A percentile compares a stretch with the other conserved stretches of the same genome.
phyloP scores from a whole-genome alignment of 2,329 filamentous ascomycete genomes.

The Moelleriella libera region DNA sequence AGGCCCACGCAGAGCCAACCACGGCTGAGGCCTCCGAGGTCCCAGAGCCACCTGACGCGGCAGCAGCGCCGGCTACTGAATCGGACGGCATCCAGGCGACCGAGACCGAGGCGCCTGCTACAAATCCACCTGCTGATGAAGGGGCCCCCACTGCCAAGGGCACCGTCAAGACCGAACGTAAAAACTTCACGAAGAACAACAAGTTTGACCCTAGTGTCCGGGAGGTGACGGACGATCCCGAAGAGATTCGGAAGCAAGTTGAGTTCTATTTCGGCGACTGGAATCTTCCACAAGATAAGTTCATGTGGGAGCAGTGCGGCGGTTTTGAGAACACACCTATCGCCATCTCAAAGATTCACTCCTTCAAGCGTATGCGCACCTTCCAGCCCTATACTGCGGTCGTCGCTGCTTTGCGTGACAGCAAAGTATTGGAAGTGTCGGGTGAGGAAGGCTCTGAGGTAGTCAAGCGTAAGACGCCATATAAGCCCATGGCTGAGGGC shows the following conservation, averaged over 20 bases:
- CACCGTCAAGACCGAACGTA: slow-evolving; percentile 22
- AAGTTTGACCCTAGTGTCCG: slow-evolving; percentile 58
- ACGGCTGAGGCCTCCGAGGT: slow-evolving; percentile 3
- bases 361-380: slow-evolving; percentile 89
- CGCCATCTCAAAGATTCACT: slow-evolving; percentile 60
- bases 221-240: slow-evolving; percentile 61
- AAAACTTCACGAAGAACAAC: slow-evolving; percentile 38
- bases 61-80: neutral
- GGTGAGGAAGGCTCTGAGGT: slow-evolving; percentile 60
- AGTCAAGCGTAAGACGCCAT: slow-evolving; percentile 64
- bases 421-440: slow-evolving; percentile 55
- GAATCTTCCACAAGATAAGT: slow-evolving; percentile 81
- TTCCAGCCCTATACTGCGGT: slow-evolving; percentile 83
- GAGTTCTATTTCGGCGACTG: slow-evolving; percentile 94
- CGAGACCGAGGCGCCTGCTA: slow-evolving; percentile 5
- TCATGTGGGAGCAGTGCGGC: slow-evolving; percentile 64
- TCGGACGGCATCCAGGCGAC: neutral
- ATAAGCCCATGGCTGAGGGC: slow-evolving; percentile 40
- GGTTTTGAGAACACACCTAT: slow-evolving; percentile 74
- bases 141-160: slow-evolving; percentile 28
- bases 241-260: slow-evolving; percentile 77
- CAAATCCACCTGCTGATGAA: slow-evolving; percentile 1
- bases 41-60: neutral
- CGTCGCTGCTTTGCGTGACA: slow-evolving; percentile 69
- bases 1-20: slow-evolving; percentile 3